phyloP scores from a whole-genome alignment of 2,329 filamentous ascomycete species.

The Trichoderma aggressivum region DNA sequence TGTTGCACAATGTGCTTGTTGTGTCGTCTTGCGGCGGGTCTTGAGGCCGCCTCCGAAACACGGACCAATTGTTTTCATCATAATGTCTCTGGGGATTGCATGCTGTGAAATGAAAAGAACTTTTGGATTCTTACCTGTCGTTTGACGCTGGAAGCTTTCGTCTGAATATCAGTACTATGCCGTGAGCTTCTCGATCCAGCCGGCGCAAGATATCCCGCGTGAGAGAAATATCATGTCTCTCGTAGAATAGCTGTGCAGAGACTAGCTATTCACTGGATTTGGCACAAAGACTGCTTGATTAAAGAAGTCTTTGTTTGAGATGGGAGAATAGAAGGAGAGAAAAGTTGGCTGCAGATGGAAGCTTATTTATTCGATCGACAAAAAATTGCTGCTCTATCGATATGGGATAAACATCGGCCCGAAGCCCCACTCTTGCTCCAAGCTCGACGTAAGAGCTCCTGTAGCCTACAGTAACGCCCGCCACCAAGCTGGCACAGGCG shows the following conservation, averaged over 20 bases:
- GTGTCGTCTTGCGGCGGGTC: conserved; percentile 79
- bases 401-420: conserved; percentile 18
- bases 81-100: not conserved
- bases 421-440: conserved; percentile 4
- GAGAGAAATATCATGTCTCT: not conserved
- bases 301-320: not conserved
- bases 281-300: not conserved
- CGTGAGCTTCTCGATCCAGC: not conserved
- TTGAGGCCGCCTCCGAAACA: conserved; percentile 93
- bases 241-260: not conserved
- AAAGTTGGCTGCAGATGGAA: not conserved
- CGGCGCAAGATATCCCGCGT: not conserved
- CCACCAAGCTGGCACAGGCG: conserved; percentile 4
- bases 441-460: conserved; percentile 40
- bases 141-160: not conserved
- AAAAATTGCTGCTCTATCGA: conserved; percentile 13
- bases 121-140: conserved; percentile 16
- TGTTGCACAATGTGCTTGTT: conserved; percentile 70
- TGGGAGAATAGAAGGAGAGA: not conserved
- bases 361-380: conserved; percentile 7
- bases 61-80: conserved; percentile 91
- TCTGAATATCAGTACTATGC: not conserved
- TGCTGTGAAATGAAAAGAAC: conserved; percentile 11
- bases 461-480: conserved; percentile 30
- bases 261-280: not conserved